Conservation (phyloP, 2,329 filamentous ascomycete genomes). For the Daldinia sp. region DNA sequence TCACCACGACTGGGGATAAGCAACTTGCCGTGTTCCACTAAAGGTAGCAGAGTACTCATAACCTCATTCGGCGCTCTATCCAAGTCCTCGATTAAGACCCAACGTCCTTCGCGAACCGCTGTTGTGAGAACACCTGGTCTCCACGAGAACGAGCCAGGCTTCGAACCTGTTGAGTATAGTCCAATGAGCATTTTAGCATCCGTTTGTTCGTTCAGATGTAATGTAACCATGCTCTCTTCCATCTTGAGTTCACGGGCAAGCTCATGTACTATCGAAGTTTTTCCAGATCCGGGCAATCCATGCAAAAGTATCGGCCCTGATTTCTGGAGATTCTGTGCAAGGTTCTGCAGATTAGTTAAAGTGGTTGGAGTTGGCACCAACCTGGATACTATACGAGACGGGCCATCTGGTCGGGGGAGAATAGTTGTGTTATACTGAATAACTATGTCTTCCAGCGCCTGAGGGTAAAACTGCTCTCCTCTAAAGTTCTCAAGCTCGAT, state of each 20-base stretch:
- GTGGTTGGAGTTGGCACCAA: conserved; percentile 81
- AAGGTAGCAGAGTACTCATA: conserved; percentile 88
- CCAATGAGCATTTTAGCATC: conserved; percentile 97
- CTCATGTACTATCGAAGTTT: conserved; percentile 87
- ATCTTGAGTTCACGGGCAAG: conserved; percentile 84
- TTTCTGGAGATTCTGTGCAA: conserved; percentile 76
- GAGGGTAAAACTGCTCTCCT: conserved; percentile 47
- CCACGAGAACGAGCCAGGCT: conserved; percentile 92
- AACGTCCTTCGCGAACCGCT: conserved; percentile 91
- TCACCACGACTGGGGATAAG: conserved; percentile 91
- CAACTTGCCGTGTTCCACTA: conserved; percentile 93
- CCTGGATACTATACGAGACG: conserved; percentile 59
- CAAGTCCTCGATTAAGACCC: conserved; percentile 97
- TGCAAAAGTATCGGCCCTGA: conserved; percentile 82
- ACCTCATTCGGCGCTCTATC: conserved; percentile 96
- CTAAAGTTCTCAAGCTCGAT: conserved; percentile 39
- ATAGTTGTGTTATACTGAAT: conserved; percentile 75
- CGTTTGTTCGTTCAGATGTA: conserved; percentile 97
- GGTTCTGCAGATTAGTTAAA: conserved; percentile 73
- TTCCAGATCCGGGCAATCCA: conserved; percentile 87
- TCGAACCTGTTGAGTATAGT: conserved; percentile 89
- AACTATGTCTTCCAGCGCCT: conserved; percentile 69
- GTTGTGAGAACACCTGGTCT: conserved; percentile 92
- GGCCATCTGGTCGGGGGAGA: conserved; percentile 71
- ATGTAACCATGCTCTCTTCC: conserved; percentile 85